phyloP scores from a whole-genome alignment of 2,329 filamentous ascomycete genomes.

The Phoma sp. region DNA sequence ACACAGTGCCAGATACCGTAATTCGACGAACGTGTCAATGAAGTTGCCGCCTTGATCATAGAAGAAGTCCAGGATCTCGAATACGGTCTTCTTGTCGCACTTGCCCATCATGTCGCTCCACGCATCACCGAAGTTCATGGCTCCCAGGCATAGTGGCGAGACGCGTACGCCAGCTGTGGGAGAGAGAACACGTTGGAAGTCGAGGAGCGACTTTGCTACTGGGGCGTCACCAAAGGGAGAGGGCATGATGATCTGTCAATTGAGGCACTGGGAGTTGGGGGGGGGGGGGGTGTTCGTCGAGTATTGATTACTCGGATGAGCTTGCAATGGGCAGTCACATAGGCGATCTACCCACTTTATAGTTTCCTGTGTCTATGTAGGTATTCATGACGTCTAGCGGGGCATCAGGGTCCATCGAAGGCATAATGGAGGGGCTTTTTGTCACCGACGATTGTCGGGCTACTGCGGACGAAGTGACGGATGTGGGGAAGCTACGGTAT shows the following conservation, averaged over 20 bases:
- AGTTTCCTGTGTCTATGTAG: neutral
- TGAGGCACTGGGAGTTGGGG: neutral
- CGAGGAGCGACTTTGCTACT: conserved; percentile 50
- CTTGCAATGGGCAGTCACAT: neutral
- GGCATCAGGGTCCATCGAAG: neutral
- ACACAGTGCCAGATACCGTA: neutral
- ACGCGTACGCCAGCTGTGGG: conserved; percentile 60
- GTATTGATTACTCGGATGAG: too few relatives aligned
- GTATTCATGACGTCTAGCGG: conserved; percentile 9
- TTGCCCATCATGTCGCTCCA: conserved; percentile 53
- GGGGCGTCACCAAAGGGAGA: conserved; percentile 35
- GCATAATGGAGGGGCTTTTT: neutral
- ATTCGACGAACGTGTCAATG: conserved; percentile 53
- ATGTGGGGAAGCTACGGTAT: neutral
- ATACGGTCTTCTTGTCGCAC: conserved; percentile 53
- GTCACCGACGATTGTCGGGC: conserved; percentile 4
- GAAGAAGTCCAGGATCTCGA: conserved; percentile 57
- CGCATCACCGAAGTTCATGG: conserved; percentile 61
- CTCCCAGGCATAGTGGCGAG: conserved; percentile 60
- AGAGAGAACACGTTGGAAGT: conserved; percentile 59
- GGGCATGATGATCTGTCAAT: conserved; percentile 21
- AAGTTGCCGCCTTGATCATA: conserved; percentile 58
- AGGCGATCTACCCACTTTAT: neutral
- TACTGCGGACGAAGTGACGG: neutral
- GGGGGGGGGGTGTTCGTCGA: neutral